phyloP scores from a whole-genome alignment of 257 asterid species.

The Solanum sitiens region DNA sequence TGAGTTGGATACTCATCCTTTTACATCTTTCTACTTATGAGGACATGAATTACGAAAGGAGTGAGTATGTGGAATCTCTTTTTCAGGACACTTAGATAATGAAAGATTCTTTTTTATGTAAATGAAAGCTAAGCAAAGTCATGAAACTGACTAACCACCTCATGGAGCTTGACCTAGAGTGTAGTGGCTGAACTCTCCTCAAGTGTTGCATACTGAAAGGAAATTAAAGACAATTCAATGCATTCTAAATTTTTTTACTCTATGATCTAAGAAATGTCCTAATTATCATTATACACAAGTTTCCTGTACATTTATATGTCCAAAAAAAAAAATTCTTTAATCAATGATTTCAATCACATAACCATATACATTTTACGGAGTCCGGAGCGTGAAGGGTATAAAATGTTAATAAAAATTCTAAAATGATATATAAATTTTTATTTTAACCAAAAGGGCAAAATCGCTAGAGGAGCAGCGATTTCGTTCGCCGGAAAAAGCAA shows the following conservation, averaged over 20 bases:
- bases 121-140: not conserved
- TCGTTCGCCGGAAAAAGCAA: no score
- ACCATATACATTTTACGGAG: not conserved
- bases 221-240: not conserved
- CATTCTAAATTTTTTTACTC: not conserved
- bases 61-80: not conserved
- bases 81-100: not conserved
- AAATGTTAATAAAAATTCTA: no score
- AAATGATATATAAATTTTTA: no score
- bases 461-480: no score
- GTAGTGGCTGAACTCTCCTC: not conserved
- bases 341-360: not conserved
- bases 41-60: not conserved
- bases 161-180: not conserved
- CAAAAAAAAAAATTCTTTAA: not conserved
- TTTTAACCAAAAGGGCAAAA: no score
- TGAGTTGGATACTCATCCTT: not conserved
- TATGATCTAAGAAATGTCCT: no score
- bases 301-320: no score
- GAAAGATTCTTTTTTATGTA: not conserved
- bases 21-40: not conserved
- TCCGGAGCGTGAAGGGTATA: no score
- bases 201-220: not conserved
- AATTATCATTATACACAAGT: not conserved
- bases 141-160: not conserved